Percentiles rank a stretch among this genome's conserved stretches.
These are phyloP conservation scores for Fusarium oxysporum DNA, from an alignment of 2,329 filamentous ascomycete genomes.

Conservation along the genomic window DNA sequence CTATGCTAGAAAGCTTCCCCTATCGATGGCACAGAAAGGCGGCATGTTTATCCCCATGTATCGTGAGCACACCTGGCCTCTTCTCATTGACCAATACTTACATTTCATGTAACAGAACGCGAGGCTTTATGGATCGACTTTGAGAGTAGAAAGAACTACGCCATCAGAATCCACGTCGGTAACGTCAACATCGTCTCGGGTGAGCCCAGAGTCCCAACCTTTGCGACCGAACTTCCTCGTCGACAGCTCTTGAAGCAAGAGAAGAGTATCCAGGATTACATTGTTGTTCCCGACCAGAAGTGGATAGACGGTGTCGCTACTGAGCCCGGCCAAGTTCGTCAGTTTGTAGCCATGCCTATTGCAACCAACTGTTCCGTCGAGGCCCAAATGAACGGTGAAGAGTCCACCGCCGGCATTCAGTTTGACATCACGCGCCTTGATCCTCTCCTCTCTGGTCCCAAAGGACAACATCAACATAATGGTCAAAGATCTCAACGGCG, in stretches of 20 bases:
- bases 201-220: fast-evolving
- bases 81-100: not conserved
- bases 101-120: not conserved
- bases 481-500: not conserved
- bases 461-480: not conserved
- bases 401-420: not conserved
- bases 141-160: not conserved
- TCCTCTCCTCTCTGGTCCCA: too few relatives aligned
- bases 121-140: constrained; percentile 18
- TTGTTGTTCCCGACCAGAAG: not conserved
- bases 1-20: not conserved
- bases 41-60: constrained; percentile 5
- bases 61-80: not conserved
- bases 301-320: not conserved
- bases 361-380: not conserved
- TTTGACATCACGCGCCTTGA: constrained; percentile 1
- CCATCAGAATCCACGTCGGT: not conserved
- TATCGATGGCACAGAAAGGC: not conserved
- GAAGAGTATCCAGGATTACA: not conserved
- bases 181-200: constrained; percentile 2
- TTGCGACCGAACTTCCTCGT: not conserved
- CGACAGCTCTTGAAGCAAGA: not conserved
- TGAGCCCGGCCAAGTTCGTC: not conserved
- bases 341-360: not conserved
- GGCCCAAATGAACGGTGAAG: not conserved